These are phyloP conservation scores for Solanum ossicruentum DNA, from an alignment of 257 asterid genomes.

Conservation along the genomic window DNA sequence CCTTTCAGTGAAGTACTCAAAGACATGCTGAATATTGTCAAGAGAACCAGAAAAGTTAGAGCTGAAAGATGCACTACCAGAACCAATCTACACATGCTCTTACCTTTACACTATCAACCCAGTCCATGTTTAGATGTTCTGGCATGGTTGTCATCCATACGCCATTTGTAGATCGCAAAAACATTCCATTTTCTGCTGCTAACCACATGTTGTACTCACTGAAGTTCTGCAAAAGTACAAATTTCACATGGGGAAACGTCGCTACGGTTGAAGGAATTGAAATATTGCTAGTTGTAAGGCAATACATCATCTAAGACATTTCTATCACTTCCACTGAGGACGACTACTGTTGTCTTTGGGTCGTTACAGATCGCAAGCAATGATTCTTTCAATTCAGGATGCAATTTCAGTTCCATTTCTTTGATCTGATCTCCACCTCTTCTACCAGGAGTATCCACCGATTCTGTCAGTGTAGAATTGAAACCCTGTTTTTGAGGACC, in stretches of 20 bases:
- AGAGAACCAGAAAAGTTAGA: slow-evolving; percentile 7
- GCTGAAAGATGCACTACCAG: slow-evolving; percentile 1
- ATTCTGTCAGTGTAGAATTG: slow-evolving; percentile 77
- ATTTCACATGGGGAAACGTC: neutral
- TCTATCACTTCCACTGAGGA: slow-evolving; percentile 92
- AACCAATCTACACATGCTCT: neutral
- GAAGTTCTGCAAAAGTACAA: slow-evolving; percentile 58
- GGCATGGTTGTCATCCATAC: slow-evolving; percentile 99
- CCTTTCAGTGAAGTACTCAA: slow-evolving; percentile 93
- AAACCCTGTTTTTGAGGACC: slow-evolving; percentile 52
- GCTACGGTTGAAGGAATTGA: neutral
- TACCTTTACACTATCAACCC: slow-evolving; percentile 94
- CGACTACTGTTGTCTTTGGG: slow-evolving; percentile 77
- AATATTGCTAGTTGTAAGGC: neutral
- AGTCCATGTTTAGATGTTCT: slow-evolving; percentile 88
- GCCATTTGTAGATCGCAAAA: slow-evolving; percentile 72
- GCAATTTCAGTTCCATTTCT: slow-evolving; percentile 93
- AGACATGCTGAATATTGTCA: slow-evolving; percentile 61
- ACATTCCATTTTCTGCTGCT: slow-evolving; percentile 99
- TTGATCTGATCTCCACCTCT: slow-evolving; percentile 81
- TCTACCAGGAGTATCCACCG: slow-evolving; percentile 68
- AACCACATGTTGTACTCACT: slow-evolving; percentile 87
- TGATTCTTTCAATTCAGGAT: slow-evolving; percentile 65
- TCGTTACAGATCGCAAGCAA: slow-evolving; percentile 56
- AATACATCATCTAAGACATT: slow-evolving; percentile 62